A percentile compares a stretch with the other conserved stretches of the same genome.
These are phyloP conservation scores for Raffaelea albimanens DNA, from an alignment of 2,329 filamentous ascomycete species.

Conservation along the genomic window DNA sequence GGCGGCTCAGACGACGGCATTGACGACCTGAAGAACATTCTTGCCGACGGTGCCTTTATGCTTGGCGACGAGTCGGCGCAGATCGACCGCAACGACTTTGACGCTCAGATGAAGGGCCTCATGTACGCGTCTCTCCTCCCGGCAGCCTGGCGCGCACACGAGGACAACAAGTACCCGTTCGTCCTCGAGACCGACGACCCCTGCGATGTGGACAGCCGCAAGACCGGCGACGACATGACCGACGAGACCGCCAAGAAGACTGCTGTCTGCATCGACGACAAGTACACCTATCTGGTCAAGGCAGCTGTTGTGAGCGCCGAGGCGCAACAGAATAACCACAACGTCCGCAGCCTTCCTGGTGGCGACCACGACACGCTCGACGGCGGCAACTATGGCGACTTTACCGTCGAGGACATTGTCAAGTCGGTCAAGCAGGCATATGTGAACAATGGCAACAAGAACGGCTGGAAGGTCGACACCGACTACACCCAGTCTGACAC, in stretches of 20 bases:
- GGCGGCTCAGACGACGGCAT: not conserved
- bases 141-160: not conserved
- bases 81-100: not conserved
- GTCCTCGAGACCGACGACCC: not conserved
- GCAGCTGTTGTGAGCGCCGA: not conserved
- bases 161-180: not conserved
- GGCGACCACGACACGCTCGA: not conserved
- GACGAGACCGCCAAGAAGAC: not conserved
- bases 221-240: not conserved
- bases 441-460: not conserved
- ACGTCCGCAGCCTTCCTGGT: not conserved
- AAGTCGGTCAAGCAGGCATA: not conserved
- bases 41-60: not conserved
- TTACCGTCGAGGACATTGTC: not conserved
- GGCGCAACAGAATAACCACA: not conserved
- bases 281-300: not conserved
- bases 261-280: not conserved
- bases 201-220: not conserved
- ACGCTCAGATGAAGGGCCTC: not conserved
- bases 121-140: not conserved
- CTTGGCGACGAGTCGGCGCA: not conserved
- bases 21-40: not conserved
- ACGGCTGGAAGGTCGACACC: not conserved
- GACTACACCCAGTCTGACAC: not conserved
- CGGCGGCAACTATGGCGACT: not conserved